Conservation (phyloP, 1,284 basidiomycete genomes). For the Mycosarcoma mackinlayi region DNA sequence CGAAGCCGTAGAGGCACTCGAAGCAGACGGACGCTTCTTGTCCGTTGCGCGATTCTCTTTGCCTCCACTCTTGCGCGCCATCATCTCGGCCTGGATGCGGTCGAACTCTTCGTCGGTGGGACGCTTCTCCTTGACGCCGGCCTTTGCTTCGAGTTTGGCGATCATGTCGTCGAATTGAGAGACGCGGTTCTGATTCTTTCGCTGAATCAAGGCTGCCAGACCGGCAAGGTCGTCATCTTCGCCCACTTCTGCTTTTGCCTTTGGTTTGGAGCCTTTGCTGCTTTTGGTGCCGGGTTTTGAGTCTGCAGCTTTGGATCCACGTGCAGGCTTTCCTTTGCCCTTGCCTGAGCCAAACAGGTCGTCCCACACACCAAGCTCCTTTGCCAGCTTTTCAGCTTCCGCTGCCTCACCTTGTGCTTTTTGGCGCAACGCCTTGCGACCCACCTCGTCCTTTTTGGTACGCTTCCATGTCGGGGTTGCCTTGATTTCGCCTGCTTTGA, state of each 20-base stretch:
- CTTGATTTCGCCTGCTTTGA: slow-evolving; percentile 48
- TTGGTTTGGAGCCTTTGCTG: slow-evolving; percentile 26
- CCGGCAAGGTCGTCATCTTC: slow-evolving; percentile 52
- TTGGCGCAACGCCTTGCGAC: slow-evolving; percentile 43
- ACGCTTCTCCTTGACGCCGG: slow-evolving; percentile 42
- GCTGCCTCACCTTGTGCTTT: slow-evolving; percentile 54
- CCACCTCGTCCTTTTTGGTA: slow-evolving; percentile 39
- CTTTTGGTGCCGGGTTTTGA: slow-evolving; percentile 10
- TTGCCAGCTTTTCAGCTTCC: slow-evolving; percentile 60
- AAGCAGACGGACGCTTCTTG: slow-evolving; percentile 33
- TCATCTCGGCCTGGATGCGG: slow-evolving; percentile 48
- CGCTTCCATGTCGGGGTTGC: slow-evolving; percentile 36
- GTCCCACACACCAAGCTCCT: slow-evolving; percentile 66
- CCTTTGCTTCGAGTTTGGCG: slow-evolving; percentile 53
- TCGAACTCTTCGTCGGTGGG: slow-evolving; percentile 55
- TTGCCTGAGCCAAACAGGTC: slow-evolving; percentile 57
- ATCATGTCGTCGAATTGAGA: slow-evolving; percentile 60
- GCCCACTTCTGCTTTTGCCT: slow-evolving; percentile 17
- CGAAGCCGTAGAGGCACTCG: slow-evolving; percentile 12
- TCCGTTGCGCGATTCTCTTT: slow-evolving; percentile 25
- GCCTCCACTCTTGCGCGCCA: slow-evolving; percentile 35
- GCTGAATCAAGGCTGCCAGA: slow-evolving; percentile 51
- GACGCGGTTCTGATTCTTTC: slow-evolving; percentile 47
- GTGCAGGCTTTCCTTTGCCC: slow-evolving; percentile 34
- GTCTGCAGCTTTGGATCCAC: slow-evolving; percentile 8